phyloP scores from a whole-genome alignment of 176 grass and related monocot genomes.

The Eragrostis nindensis region DNA sequence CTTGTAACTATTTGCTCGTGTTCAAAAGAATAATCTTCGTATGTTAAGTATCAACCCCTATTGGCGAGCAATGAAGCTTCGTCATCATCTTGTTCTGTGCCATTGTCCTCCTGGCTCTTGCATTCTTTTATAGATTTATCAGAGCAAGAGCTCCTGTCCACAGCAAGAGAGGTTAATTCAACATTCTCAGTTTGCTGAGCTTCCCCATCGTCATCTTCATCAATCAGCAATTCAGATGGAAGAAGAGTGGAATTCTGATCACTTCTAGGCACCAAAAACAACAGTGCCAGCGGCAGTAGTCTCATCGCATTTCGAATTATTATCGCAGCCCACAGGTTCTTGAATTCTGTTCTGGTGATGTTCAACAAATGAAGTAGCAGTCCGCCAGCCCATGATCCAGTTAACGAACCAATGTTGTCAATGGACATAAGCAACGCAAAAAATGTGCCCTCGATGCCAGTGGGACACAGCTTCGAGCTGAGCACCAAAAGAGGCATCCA shows the following conservation, averaged over 20 bases:
- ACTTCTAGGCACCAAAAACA: conserved; percentile 73
- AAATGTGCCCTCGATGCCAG: conserved; percentile 86
- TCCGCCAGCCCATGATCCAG: conserved; percentile 72
- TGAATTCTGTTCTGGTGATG: conserved; percentile 78
- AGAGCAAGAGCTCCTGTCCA: conserved; percentile 10
- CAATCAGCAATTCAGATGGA: conserved; percentile 56
- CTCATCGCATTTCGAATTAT: conserved; percentile 72
- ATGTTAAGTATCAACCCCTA: conserved; percentile 52
- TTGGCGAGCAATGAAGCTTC: conserved; percentile 60
- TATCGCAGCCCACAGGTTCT: conserved; percentile 80
- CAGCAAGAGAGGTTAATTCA: conserved; percentile 53
- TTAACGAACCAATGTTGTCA: conserved; percentile 67
- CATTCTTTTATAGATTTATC: neutral
- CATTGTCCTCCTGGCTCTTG: conserved; percentile 25
- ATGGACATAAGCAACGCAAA: conserved; percentile 86
- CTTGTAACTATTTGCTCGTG: conserved; percentile 25
- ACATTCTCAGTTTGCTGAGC: conserved; percentile 33
- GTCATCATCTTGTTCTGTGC: conserved; percentile 42
- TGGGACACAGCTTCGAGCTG: conserved; percentile 77
- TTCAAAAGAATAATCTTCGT: neutral
- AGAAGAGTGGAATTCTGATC: conserved; percentile 67
- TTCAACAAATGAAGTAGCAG: conserved; percentile 77
- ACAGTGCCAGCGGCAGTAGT: conserved; percentile 61
- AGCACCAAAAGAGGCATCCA: conserved; percentile 91
- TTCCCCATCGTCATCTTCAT: conserved; percentile 37